Base-by-base conservation (phyloP, 495 filamentous ascomycete genomes). In the Penicillium waksmanii region DNA sequence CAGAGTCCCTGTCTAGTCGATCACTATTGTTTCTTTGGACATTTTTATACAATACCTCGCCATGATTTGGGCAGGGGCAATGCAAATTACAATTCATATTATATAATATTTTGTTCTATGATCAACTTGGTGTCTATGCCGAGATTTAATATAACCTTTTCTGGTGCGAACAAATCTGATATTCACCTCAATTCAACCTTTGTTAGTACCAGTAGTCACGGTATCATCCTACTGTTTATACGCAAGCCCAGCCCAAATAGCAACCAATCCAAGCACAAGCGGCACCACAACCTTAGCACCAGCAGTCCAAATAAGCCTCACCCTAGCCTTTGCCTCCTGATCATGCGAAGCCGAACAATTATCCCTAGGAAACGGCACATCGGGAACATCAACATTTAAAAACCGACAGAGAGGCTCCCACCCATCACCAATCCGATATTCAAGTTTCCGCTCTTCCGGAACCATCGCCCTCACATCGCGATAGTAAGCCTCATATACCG, bases 281-380 rank as follows among this genome's bases (percentile, higher is more conserved):
- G 53, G 53, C 27, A 15, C 42, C 17, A 18, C 53, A 25, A 58
- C 13, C 15, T 52, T 58, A 18, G 43, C 21, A 9, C 48, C 18
- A 18, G 36, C n/a, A n/a, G 19, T 35, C 56, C 56, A 52, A 34
- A 58, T 7, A n/a, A 52, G 34, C 17, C 56, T 44, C 25, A 18
- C 34, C 13, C 56, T 19, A 6, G 56, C 48, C n/a, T 38, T 53
- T 6, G 46, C 48, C 49, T 46, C 36, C 38, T 52, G 48, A 19
- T 35, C 36, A 46, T 58, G 56, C 35, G 9, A 21, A 6, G 5
- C 19, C 2, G 56, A 49, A 46, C 47, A 23, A 52, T 58, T 58
- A 18, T 58, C 48, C 36, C 56, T 51, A 3, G 56, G 56, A 36
- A 58, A 58, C 25, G 56, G 56, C 25, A 58, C 21, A 52, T 53